Evolutionary conservation across 1,284 basidiomycete genomes (phyloP), one percentile per base, ranked within the genome.

Genomic region (Neotropicomus parvogracilis): DNA sequence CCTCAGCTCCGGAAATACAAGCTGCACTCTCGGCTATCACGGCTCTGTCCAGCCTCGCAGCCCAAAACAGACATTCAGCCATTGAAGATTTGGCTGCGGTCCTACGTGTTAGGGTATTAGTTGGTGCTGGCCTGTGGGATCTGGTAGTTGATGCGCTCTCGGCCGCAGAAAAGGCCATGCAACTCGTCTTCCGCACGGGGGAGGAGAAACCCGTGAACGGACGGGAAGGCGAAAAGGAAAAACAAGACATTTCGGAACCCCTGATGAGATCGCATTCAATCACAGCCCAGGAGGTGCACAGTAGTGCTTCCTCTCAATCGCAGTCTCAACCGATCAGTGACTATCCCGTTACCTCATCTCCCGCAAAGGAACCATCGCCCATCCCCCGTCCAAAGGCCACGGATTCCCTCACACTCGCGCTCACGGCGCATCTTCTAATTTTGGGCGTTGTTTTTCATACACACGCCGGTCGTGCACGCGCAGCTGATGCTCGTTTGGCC

Each of bases 381-480:
- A 10, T 52, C 13, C 51, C 60, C 13, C 21, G 44, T 3, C 53
- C 63, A 17, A 62, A 66, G 24, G 39, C 45, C 19, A 56, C 31
- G 3, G 64, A 66, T 38, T 4, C 45, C 29, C 70, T 78, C 46
- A 73, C 75, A 37, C 66, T 71, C 6, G 64, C 73, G 2, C 74
- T 81, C 58, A 73, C 67, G 1, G 63, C 75, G 9, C 78, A 81
- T 54, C 59, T 73, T 5, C 75, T 88, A 27, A 73, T 85, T 40
- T 67, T 85, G 20, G 73, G 78, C 3, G 70, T 84, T 6, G 64
- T 81, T 16, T 84, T 74, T 56, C 72, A 78, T 55, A 81, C 81
- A 0, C 80, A 85, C 55, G 61, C 66, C 0, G 83, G 81, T 4
- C 65, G 71, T 42, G 69, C 74, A 4, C 59, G 66, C 4, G 70